Base-by-base conservation (phyloP, 1,284 basidiomycete species). In the Tilletia setariae region DNA sequence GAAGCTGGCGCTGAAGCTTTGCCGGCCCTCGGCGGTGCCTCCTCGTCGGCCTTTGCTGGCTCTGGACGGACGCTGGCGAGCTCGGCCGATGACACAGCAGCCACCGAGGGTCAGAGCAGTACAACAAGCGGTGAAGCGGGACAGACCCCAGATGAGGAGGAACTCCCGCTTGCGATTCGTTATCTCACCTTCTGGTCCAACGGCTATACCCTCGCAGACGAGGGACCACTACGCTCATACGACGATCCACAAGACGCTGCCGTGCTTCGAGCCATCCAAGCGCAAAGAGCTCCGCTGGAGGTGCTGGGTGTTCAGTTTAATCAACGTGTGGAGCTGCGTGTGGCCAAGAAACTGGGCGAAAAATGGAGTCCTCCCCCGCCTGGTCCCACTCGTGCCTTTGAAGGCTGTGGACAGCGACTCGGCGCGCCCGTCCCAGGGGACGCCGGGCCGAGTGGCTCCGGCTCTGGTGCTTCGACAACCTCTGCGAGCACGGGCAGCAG, bases 111-210 rank as follows among this genome's bases (percentile, higher is more conserved):
- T 32, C 30, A 67, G 68, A 68, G 19, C 35, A 77, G 73, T 16
- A 76, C 76, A 13, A 67, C 69, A 0, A 72, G 83, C 0, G 83
- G 83, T 15, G 72, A 78, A 7, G 85, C 85, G 63, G 87, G 86
- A 25, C 87, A 88, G 28, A 86, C 87, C 53, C 73, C 73, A 30
- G 72, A 72, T 30, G 4, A 35, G 30, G 64, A 51, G 9, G 64
- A 65, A 15, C 47, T 65, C 16, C 32, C 62, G 15, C n/a, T 53
- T 0, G 90, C 87, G 0, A 87, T 90, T 61, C 89, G 95, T 13
- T 87, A 89, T 67, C 85, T 98, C 44, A 95, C 91, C 0, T 93
- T 98, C 84, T 98, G 96, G 95, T 86, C 89, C 43, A 88, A 98
- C 74, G 95, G 95, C 0, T 98, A 98, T 84, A 90, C 90, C 59